phyloP scores from a whole-genome alignment of 352 stramenopile species.

The Phytophthora rubi region DNA sequence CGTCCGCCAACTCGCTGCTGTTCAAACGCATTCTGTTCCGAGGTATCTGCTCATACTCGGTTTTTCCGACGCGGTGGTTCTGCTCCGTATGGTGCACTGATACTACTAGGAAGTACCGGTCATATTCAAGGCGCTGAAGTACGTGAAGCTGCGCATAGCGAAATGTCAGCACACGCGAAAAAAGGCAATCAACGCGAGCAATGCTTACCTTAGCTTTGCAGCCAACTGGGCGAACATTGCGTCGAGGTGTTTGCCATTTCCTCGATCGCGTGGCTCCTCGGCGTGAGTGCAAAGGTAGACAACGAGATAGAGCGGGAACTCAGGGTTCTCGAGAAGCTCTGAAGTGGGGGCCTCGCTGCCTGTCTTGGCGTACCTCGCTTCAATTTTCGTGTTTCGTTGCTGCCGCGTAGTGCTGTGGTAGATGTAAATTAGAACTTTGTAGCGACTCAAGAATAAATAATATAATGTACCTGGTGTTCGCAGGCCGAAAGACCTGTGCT shows the following conservation, averaged over 20 bases:
- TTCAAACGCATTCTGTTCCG: background rate
- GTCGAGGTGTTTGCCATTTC: background rate
- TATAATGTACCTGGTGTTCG: background rate
- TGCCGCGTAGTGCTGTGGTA: background rate
- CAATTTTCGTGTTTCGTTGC: background rate
- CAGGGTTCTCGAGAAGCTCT: background rate
- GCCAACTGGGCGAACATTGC: background rate
- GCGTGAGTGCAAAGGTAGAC: background rate
- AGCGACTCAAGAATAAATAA: background rate
- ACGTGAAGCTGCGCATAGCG: background rate
- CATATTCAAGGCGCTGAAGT: background rate
- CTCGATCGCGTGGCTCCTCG: background rate
- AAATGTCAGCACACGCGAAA: background rate
- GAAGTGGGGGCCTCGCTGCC: background rate
- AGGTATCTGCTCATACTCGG: background rate
- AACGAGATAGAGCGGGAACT: background rate
- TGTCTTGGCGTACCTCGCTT: background rate
- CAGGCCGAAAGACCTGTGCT: too few relatives aligned
- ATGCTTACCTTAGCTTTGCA: background rate
- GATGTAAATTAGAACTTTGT: background rate
- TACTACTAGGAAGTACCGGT: background rate
- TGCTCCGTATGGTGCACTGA: slow-evolving; percentile 2
- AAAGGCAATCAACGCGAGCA: background rate
- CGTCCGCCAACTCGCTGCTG: background rate
- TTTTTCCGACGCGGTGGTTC: background rate